These are phyloP conservation scores for Gynostemma pentaphyllum DNA, from an alignment of 306 rosid species.

Conservation along the genomic window DNA sequence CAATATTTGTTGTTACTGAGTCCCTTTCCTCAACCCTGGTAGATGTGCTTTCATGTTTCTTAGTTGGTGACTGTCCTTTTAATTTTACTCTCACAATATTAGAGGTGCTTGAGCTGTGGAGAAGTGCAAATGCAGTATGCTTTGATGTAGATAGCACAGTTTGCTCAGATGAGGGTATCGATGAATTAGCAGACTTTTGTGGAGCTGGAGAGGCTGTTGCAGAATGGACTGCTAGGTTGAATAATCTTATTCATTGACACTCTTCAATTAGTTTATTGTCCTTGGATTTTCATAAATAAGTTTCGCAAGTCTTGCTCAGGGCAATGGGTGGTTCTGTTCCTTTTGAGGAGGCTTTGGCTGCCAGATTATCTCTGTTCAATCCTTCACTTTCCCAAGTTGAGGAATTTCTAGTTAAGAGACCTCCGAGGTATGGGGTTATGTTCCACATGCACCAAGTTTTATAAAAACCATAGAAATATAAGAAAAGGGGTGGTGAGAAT, in stretches of 20 bases:
- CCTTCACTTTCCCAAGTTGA: conserved; percentile 73
- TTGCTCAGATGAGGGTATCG: conserved; percentile 86
- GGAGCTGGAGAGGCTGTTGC: conserved; percentile 97
- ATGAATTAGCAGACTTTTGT: conserved; percentile 83
- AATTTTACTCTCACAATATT: not conserved
- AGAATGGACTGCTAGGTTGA: conserved; percentile 87
- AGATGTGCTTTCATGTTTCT: not conserved
- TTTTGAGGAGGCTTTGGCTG: conserved; percentile 91
- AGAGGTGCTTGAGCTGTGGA: conserved; percentile 50
- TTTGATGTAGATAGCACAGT: conserved; percentile 56
- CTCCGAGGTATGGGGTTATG: conserved; percentile 51
- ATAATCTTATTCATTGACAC: not conserved
- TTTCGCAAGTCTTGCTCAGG: conserved; percentile 27
- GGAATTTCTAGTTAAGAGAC: conserved; percentile 64
- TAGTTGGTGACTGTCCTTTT: not conserved
- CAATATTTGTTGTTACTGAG: not conserved
- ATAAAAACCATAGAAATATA: not conserved
- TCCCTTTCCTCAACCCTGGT: not conserved
- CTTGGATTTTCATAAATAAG: conserved; percentile 17
- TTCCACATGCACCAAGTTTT: not conserved
- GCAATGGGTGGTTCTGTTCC: conserved; percentile 98
- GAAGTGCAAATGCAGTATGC: conserved; percentile 46
- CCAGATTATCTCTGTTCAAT: conserved; percentile 72
- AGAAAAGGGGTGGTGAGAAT: not conserved
- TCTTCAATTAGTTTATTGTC: not conserved